phyloP scores from a whole-genome alignment of 768 basidiomycete genomes.

The Auricularia cornea region DNA sequence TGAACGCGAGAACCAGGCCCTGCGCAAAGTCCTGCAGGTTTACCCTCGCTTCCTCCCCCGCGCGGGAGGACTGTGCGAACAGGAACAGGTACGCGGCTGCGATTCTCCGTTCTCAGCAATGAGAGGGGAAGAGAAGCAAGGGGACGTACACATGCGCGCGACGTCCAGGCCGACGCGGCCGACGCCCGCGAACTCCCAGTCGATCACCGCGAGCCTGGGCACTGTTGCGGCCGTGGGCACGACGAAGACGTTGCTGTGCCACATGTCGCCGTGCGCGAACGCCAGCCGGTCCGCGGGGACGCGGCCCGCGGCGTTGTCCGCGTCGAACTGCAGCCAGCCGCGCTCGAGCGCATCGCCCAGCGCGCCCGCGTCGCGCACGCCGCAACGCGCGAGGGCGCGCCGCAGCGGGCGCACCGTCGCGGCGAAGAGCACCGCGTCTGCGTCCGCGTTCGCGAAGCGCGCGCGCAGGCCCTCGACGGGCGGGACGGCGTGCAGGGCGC shows the following conservation, averaged over 20 bases:
- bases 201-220: not conserved
- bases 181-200: not conserved
- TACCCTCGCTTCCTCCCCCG: not conserved
- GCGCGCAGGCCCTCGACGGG: not conserved
- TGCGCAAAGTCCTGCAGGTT: not conserved
- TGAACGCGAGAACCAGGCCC: not conserved
- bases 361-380: not conserved
- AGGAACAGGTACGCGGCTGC: not conserved
- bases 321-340: not conserved
- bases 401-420: not conserved
- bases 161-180: not conserved
- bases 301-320: not conserved
- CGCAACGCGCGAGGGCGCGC: not conserved
- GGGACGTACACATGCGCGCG: not conserved
- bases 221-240: not conserved
- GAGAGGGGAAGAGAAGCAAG: not conserved
- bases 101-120: not conserved
- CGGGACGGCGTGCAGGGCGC: not conserved
- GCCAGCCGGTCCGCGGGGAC: not conserved
- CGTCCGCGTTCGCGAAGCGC: not conserved
- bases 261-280: not conserved
- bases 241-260: not conserved
- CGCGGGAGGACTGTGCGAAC: not conserved
- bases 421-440: not conserved
- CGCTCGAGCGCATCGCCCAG: not conserved